Conservation (phyloP, 2,329 filamentous ascomycete species). For the Metarhizium robertsii region DNA sequence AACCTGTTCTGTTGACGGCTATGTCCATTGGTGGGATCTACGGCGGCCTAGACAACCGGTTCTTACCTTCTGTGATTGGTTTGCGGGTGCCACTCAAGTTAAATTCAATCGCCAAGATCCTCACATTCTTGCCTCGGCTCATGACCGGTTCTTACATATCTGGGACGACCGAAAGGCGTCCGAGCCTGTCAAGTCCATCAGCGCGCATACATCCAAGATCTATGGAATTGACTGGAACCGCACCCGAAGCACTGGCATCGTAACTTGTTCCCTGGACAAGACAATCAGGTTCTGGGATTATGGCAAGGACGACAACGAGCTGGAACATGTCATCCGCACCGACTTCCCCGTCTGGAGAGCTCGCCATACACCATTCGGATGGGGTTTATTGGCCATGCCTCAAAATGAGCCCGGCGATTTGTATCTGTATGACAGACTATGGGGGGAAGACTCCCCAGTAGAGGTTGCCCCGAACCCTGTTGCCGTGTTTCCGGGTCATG, state of each 20-base stretch:
- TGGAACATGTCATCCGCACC: conserved; percentile 70
- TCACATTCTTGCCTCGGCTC: conserved; percentile 82
- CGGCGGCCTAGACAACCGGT: conserved; percentile 63
- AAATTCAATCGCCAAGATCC: conserved; percentile 87
- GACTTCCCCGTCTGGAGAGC: conserved; percentile 87
- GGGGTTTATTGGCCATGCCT: conserved; percentile 81
- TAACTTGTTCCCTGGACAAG: conserved; percentile 84
- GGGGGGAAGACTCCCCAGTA: conserved; percentile 31
- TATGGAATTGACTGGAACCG: conserved; percentile 95
- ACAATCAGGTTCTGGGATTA: conserved; percentile 95
- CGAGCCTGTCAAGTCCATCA: conserved; percentile 71
- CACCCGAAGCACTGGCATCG: conserved; percentile 58
- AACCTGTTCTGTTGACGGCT: conserved; percentile 87
- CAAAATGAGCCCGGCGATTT: conserved; percentile 79
- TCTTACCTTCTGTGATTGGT: conserved; percentile 84
- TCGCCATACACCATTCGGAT: conserved; percentile 82
- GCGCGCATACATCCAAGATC: conserved; percentile 85
- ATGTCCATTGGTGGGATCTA: conserved; percentile 88
- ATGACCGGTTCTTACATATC: conserved; percentile 78
- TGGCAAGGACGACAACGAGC: conserved; percentile 49
- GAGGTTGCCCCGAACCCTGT: conserved; percentile 40
- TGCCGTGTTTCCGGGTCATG: conserved; percentile 51
- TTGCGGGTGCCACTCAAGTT: conserved; percentile 86
- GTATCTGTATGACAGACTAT: conserved; percentile 69
- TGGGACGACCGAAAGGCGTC: conserved; percentile 82